Evolutionary conservation across 2,329 filamentous ascomycete species (phyloP), one percentile per base, ranked within the genome.

Genomic region (Cyphellophora europaea): DNA sequence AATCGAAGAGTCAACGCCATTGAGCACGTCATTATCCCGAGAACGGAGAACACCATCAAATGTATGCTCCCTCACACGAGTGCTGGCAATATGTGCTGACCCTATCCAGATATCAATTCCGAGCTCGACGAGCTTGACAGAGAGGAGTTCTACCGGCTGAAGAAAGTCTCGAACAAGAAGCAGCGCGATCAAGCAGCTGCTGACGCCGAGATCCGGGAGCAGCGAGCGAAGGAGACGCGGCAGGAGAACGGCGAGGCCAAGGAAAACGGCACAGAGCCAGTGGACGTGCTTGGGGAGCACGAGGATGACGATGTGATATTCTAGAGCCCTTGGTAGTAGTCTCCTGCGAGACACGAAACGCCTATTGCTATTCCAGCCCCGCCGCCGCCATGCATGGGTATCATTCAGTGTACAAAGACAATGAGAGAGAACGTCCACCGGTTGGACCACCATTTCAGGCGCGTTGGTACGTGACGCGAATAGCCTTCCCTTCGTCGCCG

Each of bases 1-100:
- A 98, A 98, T 60, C 77, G 91, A 54, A 81, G 91, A 84, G 89
- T 96, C 12, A 95, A 95, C 56, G 89, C 89, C 38, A 95, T 96
- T 51, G 65, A 68, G 47, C 65, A 68, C 47, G 65, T 98, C 50
- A 96, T 98, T 50, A 98, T 98, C 52, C 91, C 91, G 10, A 75
- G 91, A 48, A 98, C 91, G 11, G 91, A 98, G 59, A 98, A 96
- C 55, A 98, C 91, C n/a, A 98, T 98, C 68, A 95, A 94, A 65
- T 98, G 79, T 79, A 65, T 49, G 72, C 52, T 21, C 28, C 8
- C 5, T n/a, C 8, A 25, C n/a, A 8, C n/a, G 21, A 25, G n/a
- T 25, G n/a, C 21, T n/a, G 21, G n/a, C 21, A 8, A 8, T 25
- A 8, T 25, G 21, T n/a, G 14, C 33, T 36, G 30, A 45, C 38